A percentile compares a stretch with the other conserved stretches of the same genome.
Evolutionary conservation across 768 basidiomycete genomes (phyloP).

Genomic region (Tulasnella sp.): DNA sequence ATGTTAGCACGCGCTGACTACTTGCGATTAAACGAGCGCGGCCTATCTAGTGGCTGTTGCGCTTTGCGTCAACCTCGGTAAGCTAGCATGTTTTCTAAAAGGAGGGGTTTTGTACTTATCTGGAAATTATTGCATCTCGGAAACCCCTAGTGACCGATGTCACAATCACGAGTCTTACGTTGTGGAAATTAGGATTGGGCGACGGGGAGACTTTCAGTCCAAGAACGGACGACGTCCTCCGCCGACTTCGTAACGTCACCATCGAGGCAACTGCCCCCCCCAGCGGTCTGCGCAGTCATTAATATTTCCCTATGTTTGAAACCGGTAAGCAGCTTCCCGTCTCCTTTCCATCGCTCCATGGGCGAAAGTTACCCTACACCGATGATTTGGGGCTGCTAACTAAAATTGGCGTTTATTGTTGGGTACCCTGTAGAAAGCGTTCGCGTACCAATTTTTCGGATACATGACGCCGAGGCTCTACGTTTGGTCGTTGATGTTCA

Average conservation of each 20-base stretch:
- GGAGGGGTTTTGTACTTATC: not conserved
- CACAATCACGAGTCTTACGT: not conserved
- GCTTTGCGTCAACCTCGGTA: not conserved
- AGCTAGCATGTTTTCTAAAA: not conserved
- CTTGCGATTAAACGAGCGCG: not conserved
- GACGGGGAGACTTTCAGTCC: not conserved
- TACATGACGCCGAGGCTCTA: not conserved
- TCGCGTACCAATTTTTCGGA: not conserved
- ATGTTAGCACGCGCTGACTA: not conserved
- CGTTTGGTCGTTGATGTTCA: not conserved
- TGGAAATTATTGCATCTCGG: not conserved
- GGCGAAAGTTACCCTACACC: not conserved
- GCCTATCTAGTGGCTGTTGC: not conserved
- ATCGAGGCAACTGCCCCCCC: not conserved
- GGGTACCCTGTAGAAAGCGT: not conserved
- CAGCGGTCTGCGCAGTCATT: not conserved
- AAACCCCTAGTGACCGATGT: not conserved
- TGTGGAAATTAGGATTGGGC: not conserved
- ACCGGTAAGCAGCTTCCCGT: not conserved
- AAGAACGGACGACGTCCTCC: not conserved
- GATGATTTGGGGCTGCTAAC: not conserved
- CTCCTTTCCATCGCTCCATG: not conserved
- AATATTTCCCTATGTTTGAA: not conserved
- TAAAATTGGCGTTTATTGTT: not conserved
- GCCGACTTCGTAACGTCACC: not conserved